These are phyloP conservation scores for Isabelozyma rhagii DNA, from an alignment of 805 yeast genomes.

Conservation along the genomic window DNA sequence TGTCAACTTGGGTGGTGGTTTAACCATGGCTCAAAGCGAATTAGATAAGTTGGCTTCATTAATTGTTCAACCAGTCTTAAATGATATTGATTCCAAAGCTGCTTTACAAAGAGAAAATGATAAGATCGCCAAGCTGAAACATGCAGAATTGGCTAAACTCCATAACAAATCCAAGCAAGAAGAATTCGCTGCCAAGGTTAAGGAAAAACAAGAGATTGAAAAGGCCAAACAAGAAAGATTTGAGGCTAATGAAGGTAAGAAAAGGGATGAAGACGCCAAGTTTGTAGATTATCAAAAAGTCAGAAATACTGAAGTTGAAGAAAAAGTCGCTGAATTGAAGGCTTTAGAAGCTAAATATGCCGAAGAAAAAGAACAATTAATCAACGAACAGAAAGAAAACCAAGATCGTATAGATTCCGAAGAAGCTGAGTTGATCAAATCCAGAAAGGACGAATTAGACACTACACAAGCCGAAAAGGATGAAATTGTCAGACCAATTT, in stretches of 20 bases:
- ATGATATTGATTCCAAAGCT: conserved; percentile 69
- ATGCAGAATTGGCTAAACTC: conserved; percentile 27
- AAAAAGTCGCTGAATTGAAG: conserved; percentile 23
- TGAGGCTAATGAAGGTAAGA: conserved; percentile 27
- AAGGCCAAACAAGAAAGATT: conserved; percentile 33
- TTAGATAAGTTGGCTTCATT: conserved; percentile 76
- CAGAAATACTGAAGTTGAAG: conserved; percentile 28
- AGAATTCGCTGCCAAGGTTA: conserved; percentile 22
- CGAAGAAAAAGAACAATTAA: conserved; percentile 37
- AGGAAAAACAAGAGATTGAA: conserved; percentile 34
- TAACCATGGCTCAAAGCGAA: conserved; percentile 70
- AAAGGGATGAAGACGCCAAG: conserved; percentile 26
- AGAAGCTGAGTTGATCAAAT: conserved; percentile 42
- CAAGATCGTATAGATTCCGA: conserved; percentile 42
- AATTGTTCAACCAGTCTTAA: conserved; percentile 79
- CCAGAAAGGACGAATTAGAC: conserved; percentile 44
- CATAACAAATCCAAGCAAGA: conserved; percentile 31
- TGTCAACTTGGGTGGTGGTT: conserved; percentile 85
- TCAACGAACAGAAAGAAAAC: conserved; percentile 45
- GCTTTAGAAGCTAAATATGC: conserved; percentile 39
- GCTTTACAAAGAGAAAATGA: conserved; percentile 57
- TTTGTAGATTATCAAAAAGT: conserved; percentile 25
- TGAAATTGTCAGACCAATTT: conserved; percentile 50
- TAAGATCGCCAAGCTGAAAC: conserved; percentile 28
- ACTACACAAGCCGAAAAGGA: conserved; percentile 53